These are phyloP conservation scores for Boletus pseudo-olivaceus DNA, from an alignment of 768 basidiomycete species.

Conservation along the genomic window DNA sequence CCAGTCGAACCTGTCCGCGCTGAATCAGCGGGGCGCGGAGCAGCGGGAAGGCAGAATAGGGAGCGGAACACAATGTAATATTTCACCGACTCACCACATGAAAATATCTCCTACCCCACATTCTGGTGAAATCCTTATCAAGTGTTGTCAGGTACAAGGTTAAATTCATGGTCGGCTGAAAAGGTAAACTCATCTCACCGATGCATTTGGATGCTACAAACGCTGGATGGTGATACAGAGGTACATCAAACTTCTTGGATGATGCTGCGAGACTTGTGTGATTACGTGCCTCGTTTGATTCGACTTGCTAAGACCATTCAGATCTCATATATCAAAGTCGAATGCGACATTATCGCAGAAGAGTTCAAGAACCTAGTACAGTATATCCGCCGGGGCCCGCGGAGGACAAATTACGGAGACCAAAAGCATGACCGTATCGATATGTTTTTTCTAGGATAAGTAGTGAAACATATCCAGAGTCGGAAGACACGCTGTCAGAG, in stretches of 20 bases:
- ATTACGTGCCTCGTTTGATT: background rate
- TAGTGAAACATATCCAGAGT: too few species aligned
- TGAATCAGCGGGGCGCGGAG: background rate
- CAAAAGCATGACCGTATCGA: background rate
- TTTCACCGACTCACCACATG: background rate
- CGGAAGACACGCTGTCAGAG: background rate
- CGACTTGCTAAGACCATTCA: too few species aligned
- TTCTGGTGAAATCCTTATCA: background rate
- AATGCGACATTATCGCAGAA: background rate
- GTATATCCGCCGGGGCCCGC: background rate
- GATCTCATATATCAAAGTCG: background rate
- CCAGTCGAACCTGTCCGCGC: background rate
- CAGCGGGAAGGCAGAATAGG: background rate
- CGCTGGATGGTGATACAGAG: background rate
- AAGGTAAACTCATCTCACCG: conserved; percentile 1
- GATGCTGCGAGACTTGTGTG: background rate
- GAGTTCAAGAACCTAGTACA: background rate
- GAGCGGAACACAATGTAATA: background rate
- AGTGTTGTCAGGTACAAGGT: conserved; percentile 4
- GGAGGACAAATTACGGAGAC: background rate
- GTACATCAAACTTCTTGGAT: background rate
- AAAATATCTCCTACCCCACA: conserved; percentile 5
- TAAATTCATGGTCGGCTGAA: background rate
- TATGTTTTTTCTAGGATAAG: background rate
- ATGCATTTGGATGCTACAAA: too few species aligned